Evolutionary conservation across 495 filamentous ascomycete species (phyloP), one percentile per base, ranked within the genome.

Genomic region (Xylaria longipes): DNA sequence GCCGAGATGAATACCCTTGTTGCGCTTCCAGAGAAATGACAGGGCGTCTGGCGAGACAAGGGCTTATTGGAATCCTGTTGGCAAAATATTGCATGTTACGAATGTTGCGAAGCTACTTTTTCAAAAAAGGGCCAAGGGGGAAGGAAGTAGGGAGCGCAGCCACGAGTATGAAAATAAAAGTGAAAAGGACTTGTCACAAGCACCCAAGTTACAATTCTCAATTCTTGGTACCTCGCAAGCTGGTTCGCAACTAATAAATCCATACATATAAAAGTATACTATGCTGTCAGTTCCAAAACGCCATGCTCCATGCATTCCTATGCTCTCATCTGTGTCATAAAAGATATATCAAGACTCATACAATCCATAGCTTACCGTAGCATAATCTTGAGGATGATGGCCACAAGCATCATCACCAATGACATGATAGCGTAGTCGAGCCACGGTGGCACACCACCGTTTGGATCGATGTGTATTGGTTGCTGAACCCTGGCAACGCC

Each of bases 351-450:
- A 14, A 66, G 14, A 52, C 17, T 25, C 29, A 37, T 17, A 52
- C 11, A 52, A 39, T 52, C 11, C 45, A 7, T 1, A 4, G 27
- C n/a, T n/a, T 56, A 67, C 22, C 70, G 54, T 33, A 80, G 33
- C 65, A 82, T 72, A 35, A 82, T 76, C 72, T 88, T 89, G 62
- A 86, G 41, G 2, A 89, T 68, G 78, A 89, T 84, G 14, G 87
- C 85, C 3, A 84, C 79, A 45, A 91, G 75, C 31, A 86, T 66
- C 5, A 87, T 79, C 1, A 86, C 77, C 31, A 91, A 65, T 22
- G 86, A 84, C 37, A 83, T 82, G 66, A 91, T 91, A 37, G 86
- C 73, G 65, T 86, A 81, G 76, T 91, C 89, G n/a, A 91, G 76
- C 89, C 89, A 91, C 9, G 83, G 76, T 12, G 88, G 82, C n/a